Percentiles rank a stretch among this genome's conserved stretches.
Conservation (phyloP, 768 basidiomycete species). For the Leccinellum albellum region DNA sequence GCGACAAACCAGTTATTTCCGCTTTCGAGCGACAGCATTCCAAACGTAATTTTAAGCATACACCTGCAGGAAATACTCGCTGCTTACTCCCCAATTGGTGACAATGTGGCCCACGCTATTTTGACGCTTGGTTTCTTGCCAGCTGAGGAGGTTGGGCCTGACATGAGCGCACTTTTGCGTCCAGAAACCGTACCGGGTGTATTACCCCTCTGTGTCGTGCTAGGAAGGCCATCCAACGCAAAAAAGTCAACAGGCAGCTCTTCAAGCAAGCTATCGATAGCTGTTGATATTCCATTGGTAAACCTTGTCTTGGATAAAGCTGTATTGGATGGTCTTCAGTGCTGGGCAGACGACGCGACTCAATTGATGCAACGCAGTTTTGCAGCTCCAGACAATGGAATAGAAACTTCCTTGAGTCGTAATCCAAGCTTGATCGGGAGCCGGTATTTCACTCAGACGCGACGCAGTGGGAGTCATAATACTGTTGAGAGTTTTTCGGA, state of each 20-base stretch:
- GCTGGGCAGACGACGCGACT: constrained; percentile 83
- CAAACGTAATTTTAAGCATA: constrained; percentile 33
- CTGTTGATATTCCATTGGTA: constrained; percentile 57
- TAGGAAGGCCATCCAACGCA: constrained; percentile 13
- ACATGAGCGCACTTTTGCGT: constrained; percentile 23
- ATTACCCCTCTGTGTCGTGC: constrained; percentile 20
- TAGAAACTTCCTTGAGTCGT: constrained; percentile 38
- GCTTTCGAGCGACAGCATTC: constrained; percentile 1
- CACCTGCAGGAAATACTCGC: constrained; percentile 45
- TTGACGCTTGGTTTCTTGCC: constrained; percentile 50
- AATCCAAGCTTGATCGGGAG: constrained; percentile 76
- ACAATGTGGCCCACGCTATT: constrained; percentile 41
- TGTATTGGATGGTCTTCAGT: constrained; percentile 73
- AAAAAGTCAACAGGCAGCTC: neutral
- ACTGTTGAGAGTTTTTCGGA: constrained; percentile 38
- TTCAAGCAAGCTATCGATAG: constrained; percentile 14
- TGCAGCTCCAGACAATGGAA: constrained; percentile 17
- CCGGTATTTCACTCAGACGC: constrained; percentile 58
- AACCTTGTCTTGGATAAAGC: constrained; percentile 59
- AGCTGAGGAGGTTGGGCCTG: constrained; percentile 8
- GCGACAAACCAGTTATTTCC: constrained; percentile 4
- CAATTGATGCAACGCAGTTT: constrained; percentile 57
- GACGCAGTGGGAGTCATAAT: constrained; percentile 37
- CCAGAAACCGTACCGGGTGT: constrained; percentile 14
- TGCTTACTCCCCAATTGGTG: constrained; percentile 43